These are phyloP conservation scores for Vitrella brassicaformis DNA, from an alignment of 73 alveolate species.

Conservation along the genomic window DNA sequence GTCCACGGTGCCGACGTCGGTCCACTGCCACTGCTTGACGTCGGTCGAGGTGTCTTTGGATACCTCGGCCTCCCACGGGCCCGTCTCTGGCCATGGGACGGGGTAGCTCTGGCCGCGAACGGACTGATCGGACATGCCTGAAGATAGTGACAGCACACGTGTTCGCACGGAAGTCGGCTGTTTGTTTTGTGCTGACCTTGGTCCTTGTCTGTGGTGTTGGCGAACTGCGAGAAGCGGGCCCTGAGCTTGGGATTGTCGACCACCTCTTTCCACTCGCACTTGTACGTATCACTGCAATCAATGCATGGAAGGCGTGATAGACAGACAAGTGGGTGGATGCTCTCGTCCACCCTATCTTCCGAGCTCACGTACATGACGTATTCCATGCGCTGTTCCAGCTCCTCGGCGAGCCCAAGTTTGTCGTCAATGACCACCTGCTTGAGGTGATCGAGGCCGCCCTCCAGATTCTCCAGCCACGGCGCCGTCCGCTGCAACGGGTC, in stretches of 20 bases:
- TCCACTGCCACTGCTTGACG: background rate
- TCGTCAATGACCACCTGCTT: constrained; percentile 16
- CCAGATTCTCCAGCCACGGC: constrained; percentile 17
- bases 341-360: background rate
- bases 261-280: constrained; percentile 23
- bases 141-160: background rate
- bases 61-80: no score
- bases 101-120: no score
- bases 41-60: background rate
- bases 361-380: background rate
- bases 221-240: background rate
- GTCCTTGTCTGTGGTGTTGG: background rate
- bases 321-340: no score
- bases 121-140: background rate
- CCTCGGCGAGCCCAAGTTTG: constrained; percentile 8
- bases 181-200: background rate
- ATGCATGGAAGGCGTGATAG: no score
- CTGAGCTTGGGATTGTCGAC: background rate
- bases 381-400: constrained; percentile 10
- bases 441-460: constrained; percentile 17
- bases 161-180: background rate
- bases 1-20: background rate
- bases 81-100: no score
- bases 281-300: background rate
- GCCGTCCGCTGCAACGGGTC: constrained; percentile 26